phyloP scores from a whole-genome alignment of 169 alveolate species.

The Plasmodium reichenowi region DNA sequence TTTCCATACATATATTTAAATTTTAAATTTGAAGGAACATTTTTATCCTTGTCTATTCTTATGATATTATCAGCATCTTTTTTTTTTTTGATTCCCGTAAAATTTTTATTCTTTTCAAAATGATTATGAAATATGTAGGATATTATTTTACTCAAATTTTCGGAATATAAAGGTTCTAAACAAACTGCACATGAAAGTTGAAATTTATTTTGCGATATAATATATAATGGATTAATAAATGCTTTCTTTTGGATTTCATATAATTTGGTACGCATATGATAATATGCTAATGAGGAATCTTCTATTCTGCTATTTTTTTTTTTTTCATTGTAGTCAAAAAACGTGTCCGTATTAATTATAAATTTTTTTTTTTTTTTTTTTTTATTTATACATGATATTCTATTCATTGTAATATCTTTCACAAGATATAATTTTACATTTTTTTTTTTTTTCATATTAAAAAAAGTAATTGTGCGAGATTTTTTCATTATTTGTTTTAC shows the following conservation, averaged over 20 bases:
- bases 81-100: not conserved
- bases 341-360: not conserved
- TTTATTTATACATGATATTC: constrained; percentile 21
- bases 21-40: not conserved
- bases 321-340: not conserved
- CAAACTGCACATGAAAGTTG: constrained; percentile 71
- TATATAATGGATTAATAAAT: constrained; percentile 38
- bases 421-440: constrained; percentile 46
- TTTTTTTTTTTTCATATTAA: constrained; percentile 67
- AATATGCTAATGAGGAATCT: not conserved
- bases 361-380: constrained; percentile 9
- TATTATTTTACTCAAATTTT: constrained; percentile 27
- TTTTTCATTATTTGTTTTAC: constrained; percentile 34
- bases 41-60: not conserved
- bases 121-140: constrained; percentile 38
- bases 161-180: constrained; percentile 62
- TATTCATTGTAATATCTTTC: constrained; percentile 57
- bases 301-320: too few relatives aligned
- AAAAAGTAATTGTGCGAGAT: constrained; percentile 9
- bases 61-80: not conserved
- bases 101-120: constrained; percentile 22
- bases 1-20: not conserved
- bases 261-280: not conserved
- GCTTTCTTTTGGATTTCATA: not conserved
- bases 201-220: constrained; percentile 54